phyloP scores from a whole-genome alignment of 2,329 filamentous ascomycete species.

The Cytospora chrysosperma region DNA sequence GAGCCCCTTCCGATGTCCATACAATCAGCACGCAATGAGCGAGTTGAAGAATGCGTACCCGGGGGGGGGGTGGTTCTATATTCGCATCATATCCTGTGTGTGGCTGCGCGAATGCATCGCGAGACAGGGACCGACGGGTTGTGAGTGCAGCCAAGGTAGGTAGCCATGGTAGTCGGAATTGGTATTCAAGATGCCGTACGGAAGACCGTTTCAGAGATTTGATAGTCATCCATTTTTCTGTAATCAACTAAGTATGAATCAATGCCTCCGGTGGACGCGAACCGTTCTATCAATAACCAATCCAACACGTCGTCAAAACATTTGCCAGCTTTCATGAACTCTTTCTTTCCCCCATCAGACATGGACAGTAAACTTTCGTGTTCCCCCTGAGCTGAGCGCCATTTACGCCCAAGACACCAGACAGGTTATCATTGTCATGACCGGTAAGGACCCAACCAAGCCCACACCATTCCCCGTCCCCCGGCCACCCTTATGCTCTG shows the following conservation, averaged over 20 bases:
- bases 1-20: too few relatives aligned
- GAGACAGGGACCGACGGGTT: too few relatives aligned
- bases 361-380: neutral
- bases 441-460: neutral
- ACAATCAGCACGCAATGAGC: too few relatives aligned
- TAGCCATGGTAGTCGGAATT: neutral
- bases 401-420: neutral
- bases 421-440: neutral
- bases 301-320: constrained; percentile 7
- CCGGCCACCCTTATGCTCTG: neutral
- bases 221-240: neutral
- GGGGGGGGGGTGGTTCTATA: too few relatives aligned
- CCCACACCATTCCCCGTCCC: too few relatives aligned
- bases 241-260: neutral
- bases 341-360: neutral
- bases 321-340: neutral
- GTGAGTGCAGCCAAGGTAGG: too few relatives aligned
- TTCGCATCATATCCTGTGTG: too few relatives aligned
- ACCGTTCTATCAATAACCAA: neutral
- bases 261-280: neutral
- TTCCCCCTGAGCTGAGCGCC: neutral
- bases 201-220: neutral
- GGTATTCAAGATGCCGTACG: neutral
- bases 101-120: too few relatives aligned
- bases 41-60: too few relatives aligned